Conservation (phyloP, 2,329 filamentous ascomycete genomes). For the Nannizziopsis barbatae region DNA sequence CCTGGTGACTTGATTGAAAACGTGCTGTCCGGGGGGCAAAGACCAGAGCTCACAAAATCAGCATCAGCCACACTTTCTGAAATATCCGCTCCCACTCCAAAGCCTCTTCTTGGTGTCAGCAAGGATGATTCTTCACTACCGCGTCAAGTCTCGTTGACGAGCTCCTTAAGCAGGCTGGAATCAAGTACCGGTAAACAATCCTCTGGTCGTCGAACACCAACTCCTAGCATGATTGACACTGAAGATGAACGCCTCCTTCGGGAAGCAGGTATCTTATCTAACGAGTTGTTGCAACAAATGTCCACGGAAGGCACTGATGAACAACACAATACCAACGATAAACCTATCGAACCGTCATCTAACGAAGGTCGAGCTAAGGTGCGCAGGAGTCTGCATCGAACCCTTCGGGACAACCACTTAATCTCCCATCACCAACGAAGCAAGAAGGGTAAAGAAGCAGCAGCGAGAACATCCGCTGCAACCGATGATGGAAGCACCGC, state of each 20-base stretch:
- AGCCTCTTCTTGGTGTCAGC: conserved; percentile 20
- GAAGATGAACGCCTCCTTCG: conserved; percentile 57
- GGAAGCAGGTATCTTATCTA: conserved; percentile 52
- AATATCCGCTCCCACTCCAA: conserved; percentile 20
- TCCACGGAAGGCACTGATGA: conserved; percentile 22
- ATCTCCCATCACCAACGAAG: conserved; percentile 57
- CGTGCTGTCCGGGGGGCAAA: conserved; percentile 20
- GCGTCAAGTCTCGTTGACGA: conserved; percentile 32
- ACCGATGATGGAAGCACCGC: conserved; percentile 39
- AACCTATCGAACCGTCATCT: conserved; percentile 30
- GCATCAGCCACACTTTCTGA: conserved; percentile 27
- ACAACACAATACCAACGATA: conserved; percentile 26
- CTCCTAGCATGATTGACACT: conserved; percentile 44
- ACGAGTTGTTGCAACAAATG: conserved; percentile 20
- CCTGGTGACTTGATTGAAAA: conserved; percentile 19
- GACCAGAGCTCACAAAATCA: conserved; percentile 27
- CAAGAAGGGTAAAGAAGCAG: conserved; percentile 64
- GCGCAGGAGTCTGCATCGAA: conserved; percentile 78
- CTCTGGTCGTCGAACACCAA: conserved; percentile 28
- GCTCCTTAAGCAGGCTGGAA: conserved; percentile 28
- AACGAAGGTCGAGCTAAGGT: conserved; percentile 55
- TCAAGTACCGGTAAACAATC: conserved; percentile 26
- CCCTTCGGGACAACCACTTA: conserved; percentile 68
- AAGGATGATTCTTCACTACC: conserved; percentile 26
- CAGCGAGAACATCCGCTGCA: conserved; percentile 44